Percentiles rank a stretch among this genome's conserved stretches.
phyloP scores from a whole-genome alignment of 257 asterid genomes.

The Leptodermis oblonga region DNA sequence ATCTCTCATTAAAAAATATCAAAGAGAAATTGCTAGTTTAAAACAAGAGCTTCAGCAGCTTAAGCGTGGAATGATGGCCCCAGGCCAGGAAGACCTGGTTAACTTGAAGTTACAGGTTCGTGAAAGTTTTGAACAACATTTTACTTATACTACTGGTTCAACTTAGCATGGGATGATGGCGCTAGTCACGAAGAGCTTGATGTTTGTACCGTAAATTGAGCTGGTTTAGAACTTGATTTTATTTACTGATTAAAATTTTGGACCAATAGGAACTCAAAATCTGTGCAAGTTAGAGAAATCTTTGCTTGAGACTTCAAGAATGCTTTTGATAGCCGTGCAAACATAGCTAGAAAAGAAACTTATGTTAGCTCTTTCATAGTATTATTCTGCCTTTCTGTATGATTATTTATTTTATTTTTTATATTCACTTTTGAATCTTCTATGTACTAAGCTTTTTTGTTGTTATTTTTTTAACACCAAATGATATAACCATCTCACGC shows the following conservation, averaged over 20 bases:
- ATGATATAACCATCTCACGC: neutral
- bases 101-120: constrained; percentile 73
- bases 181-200: neutral
- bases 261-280: neutral
- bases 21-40: constrained; percentile 67
- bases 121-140: neutral
- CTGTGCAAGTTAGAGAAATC: neutral
- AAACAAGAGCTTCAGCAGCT: constrained; percentile 76
- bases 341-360: neutral
- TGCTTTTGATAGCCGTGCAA: neutral
- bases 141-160: neutral
- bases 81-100: constrained; percentile 67
- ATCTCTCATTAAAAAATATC: constrained; percentile 84
- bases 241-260: neutral
- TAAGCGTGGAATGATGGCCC: constrained; percentile 57
- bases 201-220: neutral
- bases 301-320: neutral
- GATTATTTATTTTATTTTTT: too few relatives aligned
- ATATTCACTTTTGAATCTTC: neutral
- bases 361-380: neutral
- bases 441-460: neutral
- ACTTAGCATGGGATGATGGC: too few relatives aligned
- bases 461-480: too few relatives aligned
- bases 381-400: neutral
- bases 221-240: neutral